phyloP scores from a whole-genome alignment of 1,139 yeast genomes.

The Nadsonia starkeyi-henricii region DNA sequence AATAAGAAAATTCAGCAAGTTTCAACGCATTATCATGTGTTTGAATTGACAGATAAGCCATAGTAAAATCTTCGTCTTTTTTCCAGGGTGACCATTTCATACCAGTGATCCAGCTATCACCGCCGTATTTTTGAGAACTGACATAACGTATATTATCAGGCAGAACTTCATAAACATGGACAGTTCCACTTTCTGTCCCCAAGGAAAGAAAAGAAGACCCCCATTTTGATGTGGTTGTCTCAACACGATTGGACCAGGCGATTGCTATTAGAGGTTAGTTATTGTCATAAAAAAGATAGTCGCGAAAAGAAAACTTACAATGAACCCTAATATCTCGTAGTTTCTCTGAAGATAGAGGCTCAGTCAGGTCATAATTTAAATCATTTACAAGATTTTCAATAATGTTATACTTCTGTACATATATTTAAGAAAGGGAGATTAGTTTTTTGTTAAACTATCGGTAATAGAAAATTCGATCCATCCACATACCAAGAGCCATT shows the following conservation, averaged over 20 bases:
- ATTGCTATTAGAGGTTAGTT: background rate
- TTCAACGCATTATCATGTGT: background rate
- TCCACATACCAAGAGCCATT: background rate
- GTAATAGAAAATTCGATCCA: background rate
- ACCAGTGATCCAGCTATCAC: background rate
- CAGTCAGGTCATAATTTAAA: background rate
- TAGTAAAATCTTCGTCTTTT: background rate
- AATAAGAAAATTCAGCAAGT: background rate
- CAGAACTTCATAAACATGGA: background rate
- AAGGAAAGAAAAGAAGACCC: background rate
- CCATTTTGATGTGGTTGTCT: background rate
- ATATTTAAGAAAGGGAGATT: background rate
- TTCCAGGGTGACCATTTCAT: background rate
- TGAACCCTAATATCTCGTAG: background rate
- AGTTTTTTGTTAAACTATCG: too few species aligned
- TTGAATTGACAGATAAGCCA: background rate
- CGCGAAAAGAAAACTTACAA: background rate
- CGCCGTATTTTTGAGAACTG: background rate
- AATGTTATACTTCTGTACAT: background rate
- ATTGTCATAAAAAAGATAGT: background rate
- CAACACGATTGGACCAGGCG: background rate
- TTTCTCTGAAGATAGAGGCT: background rate
- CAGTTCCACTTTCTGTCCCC: background rate
- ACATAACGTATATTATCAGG: background rate
- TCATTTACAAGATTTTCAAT: background rate